Conservation (phyloP, 371 early-diverging fungal genomes). For the Mucor lusitanicus region DNA sequence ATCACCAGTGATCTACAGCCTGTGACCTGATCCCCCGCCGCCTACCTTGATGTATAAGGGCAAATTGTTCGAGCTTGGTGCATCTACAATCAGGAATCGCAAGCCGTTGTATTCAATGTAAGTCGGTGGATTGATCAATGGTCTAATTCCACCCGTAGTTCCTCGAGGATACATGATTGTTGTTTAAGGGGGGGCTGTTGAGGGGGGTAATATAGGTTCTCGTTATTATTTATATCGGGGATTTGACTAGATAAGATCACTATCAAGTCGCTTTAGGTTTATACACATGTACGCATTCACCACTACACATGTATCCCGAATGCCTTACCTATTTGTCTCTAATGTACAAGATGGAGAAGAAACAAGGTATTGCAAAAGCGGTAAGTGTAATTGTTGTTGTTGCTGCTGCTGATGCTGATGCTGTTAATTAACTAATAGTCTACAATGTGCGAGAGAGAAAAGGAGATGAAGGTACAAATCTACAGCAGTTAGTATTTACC, state of each 20-base stretch:
- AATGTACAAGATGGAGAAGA: neutral
- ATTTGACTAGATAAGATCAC: slow-evolving; percentile 9
- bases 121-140: slow-evolving; percentile 54
- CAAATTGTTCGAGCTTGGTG: slow-evolving; percentile 51
- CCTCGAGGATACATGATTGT: slow-evolving; percentile 26
- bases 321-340: neutral
- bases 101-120: slow-evolving; percentile 46
- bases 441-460: neutral
- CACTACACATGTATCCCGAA: neutral
- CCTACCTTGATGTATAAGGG: slow-evolving; percentile 50
- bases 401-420: neutral
- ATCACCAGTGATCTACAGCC: neutral
- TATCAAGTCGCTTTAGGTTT: neutral
- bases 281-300: neutral
- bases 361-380: neutral
- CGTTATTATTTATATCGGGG: slow-evolving; percentile 9
- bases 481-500: neutral
- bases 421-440: neutral
- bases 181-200: neutral
- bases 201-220: neutral
- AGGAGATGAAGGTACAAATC: neutral
- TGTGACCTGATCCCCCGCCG: neutral
- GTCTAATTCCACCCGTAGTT: slow-evolving; percentile 17
- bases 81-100: slow-evolving; percentile 55
- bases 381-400: neutral